Conservation (phyloP, 805 yeast genomes). For the Suhomyces emberorum region DNA sequence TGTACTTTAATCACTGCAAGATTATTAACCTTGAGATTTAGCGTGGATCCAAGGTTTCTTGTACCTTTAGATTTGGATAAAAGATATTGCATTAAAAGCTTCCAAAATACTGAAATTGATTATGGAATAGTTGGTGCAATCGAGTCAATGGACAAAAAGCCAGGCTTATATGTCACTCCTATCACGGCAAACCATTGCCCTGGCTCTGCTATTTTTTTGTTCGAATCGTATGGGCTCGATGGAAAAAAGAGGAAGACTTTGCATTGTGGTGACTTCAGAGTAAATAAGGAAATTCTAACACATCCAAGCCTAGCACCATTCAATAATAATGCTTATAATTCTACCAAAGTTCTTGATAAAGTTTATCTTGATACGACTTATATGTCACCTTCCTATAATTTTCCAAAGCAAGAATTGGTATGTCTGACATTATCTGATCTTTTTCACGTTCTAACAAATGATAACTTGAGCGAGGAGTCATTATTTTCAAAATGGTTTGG, state of each 20-base stretch:
- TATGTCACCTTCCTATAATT: slow-evolving; percentile 65
- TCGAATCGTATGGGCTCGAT: slow-evolving; percentile 43
- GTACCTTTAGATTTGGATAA: slow-evolving; percentile 37
- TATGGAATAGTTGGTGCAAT: slow-evolving; percentile 16
- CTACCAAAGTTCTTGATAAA: slow-evolving; percentile 41
- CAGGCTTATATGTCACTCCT: slow-evolving; percentile 51
- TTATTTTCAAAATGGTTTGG: slow-evolving; percentile 34
- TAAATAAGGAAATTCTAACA: slow-evolving; percentile 49
- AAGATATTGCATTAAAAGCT: slow-evolving; percentile 30
- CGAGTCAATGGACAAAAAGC: slow-evolving; percentile 10
- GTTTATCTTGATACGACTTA: slow-evolving; percentile 91
- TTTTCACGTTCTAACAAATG: slow-evolving; percentile 35
- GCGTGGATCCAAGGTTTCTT: slow-evolving; percentile 49
- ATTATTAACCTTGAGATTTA: slow-evolving; percentile 52
- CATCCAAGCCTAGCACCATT: slow-evolving; percentile 30
- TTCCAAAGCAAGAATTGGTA: slow-evolving; percentile 75
- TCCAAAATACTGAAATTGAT: background rate
- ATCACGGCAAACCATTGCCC: slow-evolving; percentile 96
- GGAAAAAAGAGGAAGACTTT: slow-evolving; percentile 37
- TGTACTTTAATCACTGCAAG: slow-evolving; percentile 69
- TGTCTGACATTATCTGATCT: slow-evolving; percentile 57
- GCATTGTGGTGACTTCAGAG: slow-evolving; percentile 95
- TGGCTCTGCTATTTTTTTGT: slow-evolving; percentile 81
- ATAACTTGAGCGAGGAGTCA: slow-evolving; percentile 9
- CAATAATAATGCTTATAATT: slow-evolving; percentile 3